A percentile compares a stretch with the other conserved stretches of the same genome.
phyloP scores from a whole-genome alignment of 192 early-diverging fungal genomes.

The Ambispora gerdemannii region DNA sequence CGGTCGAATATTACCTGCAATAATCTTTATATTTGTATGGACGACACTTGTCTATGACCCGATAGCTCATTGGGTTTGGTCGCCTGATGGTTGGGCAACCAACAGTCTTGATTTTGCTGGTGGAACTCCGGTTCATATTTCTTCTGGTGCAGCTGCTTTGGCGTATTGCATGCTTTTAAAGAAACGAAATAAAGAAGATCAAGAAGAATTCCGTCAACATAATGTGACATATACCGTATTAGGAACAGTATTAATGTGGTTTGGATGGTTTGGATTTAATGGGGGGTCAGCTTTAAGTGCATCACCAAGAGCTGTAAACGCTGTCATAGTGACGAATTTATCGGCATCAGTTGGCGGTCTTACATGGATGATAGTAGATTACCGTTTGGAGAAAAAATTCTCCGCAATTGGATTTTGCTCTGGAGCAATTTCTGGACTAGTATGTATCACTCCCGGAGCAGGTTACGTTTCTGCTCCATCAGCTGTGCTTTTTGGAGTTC shows the following conservation, averaged over 20 bases:
- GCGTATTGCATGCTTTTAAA: conserved; percentile 84
- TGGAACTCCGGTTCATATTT: conserved; percentile 90
- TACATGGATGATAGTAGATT: conserved; percentile 80
- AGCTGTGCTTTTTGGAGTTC: conserved; percentile 74
- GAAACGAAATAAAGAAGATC: conserved; percentile 69
- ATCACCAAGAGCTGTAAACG: conserved; percentile 83
- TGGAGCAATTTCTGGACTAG: conserved; percentile 89
- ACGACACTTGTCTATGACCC: too few relatives aligned
- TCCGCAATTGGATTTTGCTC: conserved; percentile 92
- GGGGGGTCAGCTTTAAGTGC: conserved; percentile 84
- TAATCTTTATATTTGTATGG: too few relatives aligned
- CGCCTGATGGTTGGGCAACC: too few relatives aligned
- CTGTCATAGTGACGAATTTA: conserved; percentile 79
- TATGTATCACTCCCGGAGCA: conserved; percentile 88
- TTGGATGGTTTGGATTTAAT: too few relatives aligned
- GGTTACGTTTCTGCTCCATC: conserved; percentile 85
- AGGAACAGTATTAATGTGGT: conserved; percentile 86
- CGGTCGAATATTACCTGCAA: too few relatives aligned
- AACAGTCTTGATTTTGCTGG: conserved; percentile 93
- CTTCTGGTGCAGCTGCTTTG: conserved; percentile 83
- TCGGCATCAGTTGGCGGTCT: conserved; percentile 77
- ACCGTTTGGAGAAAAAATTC: conserved; percentile 71
- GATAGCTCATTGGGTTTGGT: too few relatives aligned
- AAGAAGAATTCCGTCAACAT: conserved; percentile 73
- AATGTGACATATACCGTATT: conserved; percentile 90